These are phyloP conservation scores for California macrophylla DNA, from an alignment of 441 rosid species.

Conservation along the genomic window DNA sequence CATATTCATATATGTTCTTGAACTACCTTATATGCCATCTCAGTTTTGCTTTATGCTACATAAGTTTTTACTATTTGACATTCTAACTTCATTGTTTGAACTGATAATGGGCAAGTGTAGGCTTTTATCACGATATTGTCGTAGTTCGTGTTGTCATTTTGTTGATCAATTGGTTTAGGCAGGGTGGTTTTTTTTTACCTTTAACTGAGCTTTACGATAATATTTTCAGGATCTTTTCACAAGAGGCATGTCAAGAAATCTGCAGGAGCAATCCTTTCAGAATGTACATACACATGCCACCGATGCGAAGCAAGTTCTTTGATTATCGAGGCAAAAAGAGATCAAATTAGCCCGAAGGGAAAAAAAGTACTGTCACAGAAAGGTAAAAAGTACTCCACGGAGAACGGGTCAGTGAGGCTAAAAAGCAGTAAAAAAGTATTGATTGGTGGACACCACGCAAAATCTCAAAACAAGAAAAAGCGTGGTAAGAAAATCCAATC, in stretches of 20 bases:
- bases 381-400: constrained; percentile 31
- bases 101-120: too few relatives aligned
- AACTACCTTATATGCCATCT: not conserved
- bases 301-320: constrained; percentile 39
- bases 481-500: not conserved
- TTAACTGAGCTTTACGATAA: constrained; percentile 13
- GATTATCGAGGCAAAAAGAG: constrained; percentile 23
- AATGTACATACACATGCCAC: constrained; percentile 50
- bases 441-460: constrained; percentile 26
- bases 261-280: constrained; percentile 31
- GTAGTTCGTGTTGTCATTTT: not conserved
- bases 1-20: not conserved
- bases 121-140: not conserved
- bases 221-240: constrained; percentile 67
- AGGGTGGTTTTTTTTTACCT: not conserved
- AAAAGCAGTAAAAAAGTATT: constrained; percentile 32
- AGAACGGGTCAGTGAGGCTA: constrained; percentile 29
- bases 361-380: constrained; percentile 37
- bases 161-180: not conserved
- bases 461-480: constrained; percentile 38
- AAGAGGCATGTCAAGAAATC: constrained; percentile 66
- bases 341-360: constrained; percentile 31
- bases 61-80: too few relatives aligned
- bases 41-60: not conserved
- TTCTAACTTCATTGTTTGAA: too few relatives aligned